Evolutionary conservation across 2,329 filamentous ascomycete genomes (phyloP), one percentile per base, ranked within the genome.

Genomic region (Colletotrichum tofieldiae): DNA sequence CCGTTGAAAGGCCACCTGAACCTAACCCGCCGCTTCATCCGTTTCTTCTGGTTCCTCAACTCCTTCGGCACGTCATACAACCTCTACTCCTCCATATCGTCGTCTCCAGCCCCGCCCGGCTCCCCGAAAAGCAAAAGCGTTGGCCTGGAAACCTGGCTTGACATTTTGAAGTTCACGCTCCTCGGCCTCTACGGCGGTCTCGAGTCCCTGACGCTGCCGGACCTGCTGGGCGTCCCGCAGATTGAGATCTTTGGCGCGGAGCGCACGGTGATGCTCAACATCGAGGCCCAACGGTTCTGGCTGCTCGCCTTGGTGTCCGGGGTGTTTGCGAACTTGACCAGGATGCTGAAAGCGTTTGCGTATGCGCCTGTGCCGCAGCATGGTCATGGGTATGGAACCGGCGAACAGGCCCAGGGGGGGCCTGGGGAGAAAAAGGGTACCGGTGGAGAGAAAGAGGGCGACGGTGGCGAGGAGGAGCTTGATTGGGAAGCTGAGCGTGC

Each of bases 201-300:
- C 71, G 93, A 95, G 82, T 88, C 89, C 73, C 78, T 86, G 51
- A 93, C 90, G 0, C 86, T 93, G 59, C 84, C 90, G 73, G 86
- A 92, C 82, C 80, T 85, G 35, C 84, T 90, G 72, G 78, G 77
- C 23, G 78, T 87, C 23, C 76, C 81, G 52, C 83, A 82, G 65
- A 74, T 90, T 73, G 82, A 87, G 58, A 79, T 89, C 16, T 91
- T 92, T 82, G 87, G 86, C 0, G 76, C 86, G 1, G 86, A 84
- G 47, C 77, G 83, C 79, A 86, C 86, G 20, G 75, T 76, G n/a
- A 76, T 74, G 35, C 76, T 93, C 5, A 84, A 89, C 56, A 73
- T 87, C 29, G 91, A 94, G 81, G 89, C 88, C 0, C 90, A 93
- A 81, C 87, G 90, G 64, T 91, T 93, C 80, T 95, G 93, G 93